Evolutionary conservation across 2,329 filamentous ascomycete genomes (phyloP).

Genomic region (Fusarium sp.): DNA sequence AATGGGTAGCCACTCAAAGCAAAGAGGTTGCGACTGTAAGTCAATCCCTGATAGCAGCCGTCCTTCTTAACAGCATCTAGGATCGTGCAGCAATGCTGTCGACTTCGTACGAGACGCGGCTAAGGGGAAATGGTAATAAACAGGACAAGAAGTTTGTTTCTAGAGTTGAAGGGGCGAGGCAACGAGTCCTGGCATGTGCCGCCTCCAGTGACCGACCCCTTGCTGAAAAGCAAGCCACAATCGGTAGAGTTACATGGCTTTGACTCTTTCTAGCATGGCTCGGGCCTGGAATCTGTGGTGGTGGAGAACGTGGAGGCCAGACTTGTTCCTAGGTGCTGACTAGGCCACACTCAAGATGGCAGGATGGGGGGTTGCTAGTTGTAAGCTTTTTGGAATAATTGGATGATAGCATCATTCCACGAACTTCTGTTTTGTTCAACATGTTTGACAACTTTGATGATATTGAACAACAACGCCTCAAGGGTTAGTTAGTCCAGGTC

Average conservation of each 20-base stretch:
- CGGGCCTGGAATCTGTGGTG: constrained; percentile 24
- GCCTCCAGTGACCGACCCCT: constrained; percentile 1
- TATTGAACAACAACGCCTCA: neutral
- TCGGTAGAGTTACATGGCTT: constrained; percentile 20
- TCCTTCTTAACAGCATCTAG: neutral
- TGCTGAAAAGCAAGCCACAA: constrained; percentile 23
- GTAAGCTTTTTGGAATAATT: neutral
- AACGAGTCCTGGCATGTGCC: constrained; percentile 18
- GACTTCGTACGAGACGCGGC: neutral
- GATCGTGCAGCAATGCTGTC: neutral
- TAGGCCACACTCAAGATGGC: constrained; percentile 3
- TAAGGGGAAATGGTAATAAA: constrained; percentile 12
- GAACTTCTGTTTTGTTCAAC: neutral
- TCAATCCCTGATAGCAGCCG: neutral
- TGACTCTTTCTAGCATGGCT: constrained; percentile 18
- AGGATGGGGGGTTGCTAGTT: neutral
- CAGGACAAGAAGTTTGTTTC: constrained; percentile 7
- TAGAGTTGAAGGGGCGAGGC: constrained; percentile 10
- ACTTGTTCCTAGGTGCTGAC: constrained; percentile 16
- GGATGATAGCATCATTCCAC: neutral
- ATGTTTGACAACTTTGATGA: neutral
- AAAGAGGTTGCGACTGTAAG: neutral
- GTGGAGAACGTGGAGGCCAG: constrained; percentile 6
- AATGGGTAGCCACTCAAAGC: neutral
- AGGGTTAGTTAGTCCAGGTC: neutral